Conservation (phyloP, 2,329 filamentous ascomycete species). For the Aspergillus pseudoviridinutans region DNA sequence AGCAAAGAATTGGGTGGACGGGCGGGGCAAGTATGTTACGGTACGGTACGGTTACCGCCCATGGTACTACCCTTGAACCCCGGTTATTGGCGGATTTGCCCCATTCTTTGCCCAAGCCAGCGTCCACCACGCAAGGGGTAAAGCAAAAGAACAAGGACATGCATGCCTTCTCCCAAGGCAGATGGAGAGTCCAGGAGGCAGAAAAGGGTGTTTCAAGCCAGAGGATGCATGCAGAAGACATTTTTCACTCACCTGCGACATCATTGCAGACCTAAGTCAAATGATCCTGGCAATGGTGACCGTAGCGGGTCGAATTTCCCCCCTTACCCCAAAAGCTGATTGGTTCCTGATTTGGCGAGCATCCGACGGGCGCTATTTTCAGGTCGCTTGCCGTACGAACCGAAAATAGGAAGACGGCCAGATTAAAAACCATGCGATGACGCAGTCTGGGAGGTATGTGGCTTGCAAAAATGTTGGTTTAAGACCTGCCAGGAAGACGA, state of each 20-base stretch:
- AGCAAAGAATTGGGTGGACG: slow-evolving; percentile 1
- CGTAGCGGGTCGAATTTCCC: not conserved
- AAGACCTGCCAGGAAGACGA: not conserved
- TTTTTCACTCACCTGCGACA: slow-evolving; percentile 2
- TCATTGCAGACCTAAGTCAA: not conserved
- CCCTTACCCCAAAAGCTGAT: not conserved
- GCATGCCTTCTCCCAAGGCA: not conserved
- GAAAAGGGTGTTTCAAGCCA: slow-evolving; percentile 1
- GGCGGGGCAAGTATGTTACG: slow-evolving; percentile 8
- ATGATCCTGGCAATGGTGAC: not conserved
- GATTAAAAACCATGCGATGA: not conserved
- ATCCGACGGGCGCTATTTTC: slow-evolving; percentile 3
- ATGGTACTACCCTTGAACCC: not conserved
- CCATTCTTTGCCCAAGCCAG: not conserved
- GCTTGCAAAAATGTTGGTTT: not conserved
- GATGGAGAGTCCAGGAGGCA: not conserved
- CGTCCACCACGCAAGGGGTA: not conserved
- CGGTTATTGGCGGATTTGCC: not conserved
- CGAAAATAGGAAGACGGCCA: not conserved
- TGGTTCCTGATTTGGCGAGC: slow-evolving; percentile 2
- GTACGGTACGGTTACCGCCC: slow-evolving; percentile 5
- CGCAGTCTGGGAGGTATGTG: not conserved
- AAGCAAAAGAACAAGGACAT: not conserved
- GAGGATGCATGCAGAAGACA: not conserved
- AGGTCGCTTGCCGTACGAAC: not conserved